Base-by-base conservation (phyloP, 257 asterid genomes). In the Solanum medicagineum region DNA sequence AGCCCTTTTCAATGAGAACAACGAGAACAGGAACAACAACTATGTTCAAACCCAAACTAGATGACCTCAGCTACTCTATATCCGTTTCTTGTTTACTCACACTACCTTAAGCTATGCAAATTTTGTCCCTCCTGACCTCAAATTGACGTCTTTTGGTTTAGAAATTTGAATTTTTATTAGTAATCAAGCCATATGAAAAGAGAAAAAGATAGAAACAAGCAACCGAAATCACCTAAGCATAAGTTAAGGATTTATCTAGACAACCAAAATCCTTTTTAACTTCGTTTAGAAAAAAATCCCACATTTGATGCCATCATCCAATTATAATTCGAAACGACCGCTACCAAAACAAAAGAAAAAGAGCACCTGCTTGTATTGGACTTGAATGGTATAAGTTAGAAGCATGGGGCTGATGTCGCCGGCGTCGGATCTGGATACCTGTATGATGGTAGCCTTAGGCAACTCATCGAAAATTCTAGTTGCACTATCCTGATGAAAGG, bases 351-450 rank as follows among this genome's bases (percentile, higher is more conserved):
- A 62, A 42, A 17, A 51, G 60, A 53, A 10, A 77, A 87, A 32
- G 2, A 63, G 36, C 81, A 88, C 99, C 97, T 95, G 93, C 85
- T 91, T 95, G 87, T 93, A 94, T 85, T 90, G 94, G 22, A 93
- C 87, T 84, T 93, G 91, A 87, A 95, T 95, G 59, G 99, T 95
- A 87, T 95, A 95, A 80, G 98, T 92, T 47, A 95, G 94, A 85
- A 92, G 94, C 89, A 92, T 88, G 80, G 99, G 99, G 92, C 97
- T 94, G 65, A 94, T 90, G 86, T 93, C 98, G 24, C 95, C 92
- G 54, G 97, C 95, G 84, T 96, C 98, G 19, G 98, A 98, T 10
- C 99, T 95, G 56, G 98, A 94, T 16, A 93, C 97, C 89, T 92
- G 93, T 84, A 94, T 70, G 82, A 94, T 95, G 14, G 87, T 84